These are phyloP conservation scores for Metschnikowia santaceciliae DNA, from an alignment of 805 yeast species.

Conservation along the genomic window DNA sequence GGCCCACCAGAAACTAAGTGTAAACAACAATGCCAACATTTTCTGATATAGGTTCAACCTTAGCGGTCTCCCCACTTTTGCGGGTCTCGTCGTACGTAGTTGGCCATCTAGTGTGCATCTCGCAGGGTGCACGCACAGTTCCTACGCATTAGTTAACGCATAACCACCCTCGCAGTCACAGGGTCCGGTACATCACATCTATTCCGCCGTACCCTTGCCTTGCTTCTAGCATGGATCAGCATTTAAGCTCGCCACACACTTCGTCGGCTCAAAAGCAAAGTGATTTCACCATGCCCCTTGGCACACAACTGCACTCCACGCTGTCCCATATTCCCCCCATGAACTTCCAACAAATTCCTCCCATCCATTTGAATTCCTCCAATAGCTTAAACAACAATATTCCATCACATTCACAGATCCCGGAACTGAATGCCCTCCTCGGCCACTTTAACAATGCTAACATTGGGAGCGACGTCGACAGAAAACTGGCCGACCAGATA, in stretches of 20 bases:
- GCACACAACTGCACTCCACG: not conserved
- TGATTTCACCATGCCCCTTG: not conserved
- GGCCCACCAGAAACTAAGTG: not conserved
- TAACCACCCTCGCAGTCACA: constrained; percentile 1
- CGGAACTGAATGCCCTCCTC: not conserved
- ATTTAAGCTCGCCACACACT: not conserved
- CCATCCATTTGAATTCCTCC: constrained; percentile 1
- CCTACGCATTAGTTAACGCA: not conserved
- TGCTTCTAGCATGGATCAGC: constrained; percentile 2
- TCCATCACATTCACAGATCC: not conserved
- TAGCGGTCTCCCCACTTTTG: not conserved
- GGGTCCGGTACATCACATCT: not conserved
- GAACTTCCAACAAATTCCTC: constrained; percentile 1
- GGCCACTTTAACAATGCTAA: not conserved
- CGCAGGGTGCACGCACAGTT: not conserved
- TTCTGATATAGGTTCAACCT: not conserved
- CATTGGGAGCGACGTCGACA: not conserved
- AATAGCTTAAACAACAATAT: not conserved
- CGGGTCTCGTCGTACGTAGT: not conserved
- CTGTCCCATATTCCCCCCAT: constrained; percentile 1
- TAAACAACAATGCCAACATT: not conserved
- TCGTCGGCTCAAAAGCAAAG: not conserved
- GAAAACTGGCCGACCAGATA: not conserved
- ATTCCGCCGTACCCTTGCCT: not conserved
- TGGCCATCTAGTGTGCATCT: not conserved